Evolutionary conservation across 768 basidiomycete species (phyloP).

Genomic region (Dentipellis fragilis): DNA sequence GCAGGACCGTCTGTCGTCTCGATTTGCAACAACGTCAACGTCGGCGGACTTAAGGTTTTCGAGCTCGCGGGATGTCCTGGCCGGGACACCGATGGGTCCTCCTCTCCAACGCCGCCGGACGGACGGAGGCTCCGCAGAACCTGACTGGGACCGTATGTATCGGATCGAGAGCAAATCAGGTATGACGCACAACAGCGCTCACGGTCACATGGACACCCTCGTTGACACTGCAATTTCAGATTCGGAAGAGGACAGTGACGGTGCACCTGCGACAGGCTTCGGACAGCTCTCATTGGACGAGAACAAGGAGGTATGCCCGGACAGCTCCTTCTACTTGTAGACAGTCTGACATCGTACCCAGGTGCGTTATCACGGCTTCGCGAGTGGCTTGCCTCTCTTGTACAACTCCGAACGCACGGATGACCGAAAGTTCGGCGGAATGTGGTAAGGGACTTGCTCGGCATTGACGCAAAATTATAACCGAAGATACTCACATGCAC

Average conservation of each 20-base stretch:
- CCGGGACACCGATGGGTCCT: slow-evolving; percentile 17
- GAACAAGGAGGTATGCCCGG: slow-evolving; percentile 48
- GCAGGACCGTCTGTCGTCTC: slow-evolving; percentile 63
- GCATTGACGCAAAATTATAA: background rate
- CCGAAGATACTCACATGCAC: slow-evolving; percentile 10
- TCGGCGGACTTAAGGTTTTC: background rate
- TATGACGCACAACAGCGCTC: background rate
- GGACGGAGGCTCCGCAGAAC: slow-evolving; percentile 23
- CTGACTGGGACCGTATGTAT: slow-evolving; percentile 54
- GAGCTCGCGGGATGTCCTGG: too few species aligned
- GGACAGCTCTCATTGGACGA: slow-evolving; percentile 70
- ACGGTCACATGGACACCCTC: background rate
- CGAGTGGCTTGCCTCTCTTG: slow-evolving; percentile 70
- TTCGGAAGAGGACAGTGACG: slow-evolving; percentile 20
- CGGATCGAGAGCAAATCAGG: slow-evolving; percentile 33
- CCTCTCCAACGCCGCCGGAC: slow-evolving; percentile 39
- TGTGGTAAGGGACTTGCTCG: slow-evolving; percentile 36
- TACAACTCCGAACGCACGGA: slow-evolving; percentile 56
- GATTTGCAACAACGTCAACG: slow-evolving; percentile 24
- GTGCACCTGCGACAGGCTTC: slow-evolving; percentile 37
- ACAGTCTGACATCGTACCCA: slow-evolving; percentile 23
- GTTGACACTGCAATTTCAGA: slow-evolving; percentile 6
- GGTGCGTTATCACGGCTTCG: slow-evolving; percentile 78
- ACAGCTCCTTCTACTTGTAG: slow-evolving; percentile 15
- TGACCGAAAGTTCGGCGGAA: slow-evolving; percentile 55